Conservation (phyloP, 208 protist genomes). For the Kentomonas sorsogonicus region DNA sequence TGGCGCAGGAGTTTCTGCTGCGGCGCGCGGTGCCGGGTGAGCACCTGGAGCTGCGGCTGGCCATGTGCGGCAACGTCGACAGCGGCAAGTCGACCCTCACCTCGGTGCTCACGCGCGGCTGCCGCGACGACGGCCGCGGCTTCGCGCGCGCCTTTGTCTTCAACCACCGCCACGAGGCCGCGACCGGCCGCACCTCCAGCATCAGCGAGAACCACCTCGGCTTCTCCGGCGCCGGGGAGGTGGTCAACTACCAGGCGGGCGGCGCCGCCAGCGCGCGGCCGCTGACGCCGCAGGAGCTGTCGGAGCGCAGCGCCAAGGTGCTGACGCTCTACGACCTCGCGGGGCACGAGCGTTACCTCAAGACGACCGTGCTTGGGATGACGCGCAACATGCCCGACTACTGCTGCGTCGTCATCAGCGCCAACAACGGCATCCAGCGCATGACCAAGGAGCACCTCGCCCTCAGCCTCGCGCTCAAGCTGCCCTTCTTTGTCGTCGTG, state of each 20-base stretch:
- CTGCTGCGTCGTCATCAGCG: conserved; percentile 90
- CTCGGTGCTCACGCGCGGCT: conserved; percentile 86
- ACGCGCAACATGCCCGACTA: conserved; percentile 95
- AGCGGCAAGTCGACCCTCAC: conserved; percentile 91
- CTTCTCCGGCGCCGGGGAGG: conserved; percentile 88
- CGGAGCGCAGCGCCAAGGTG: conserved; percentile 85
- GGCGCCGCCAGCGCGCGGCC: conserved; percentile 16
- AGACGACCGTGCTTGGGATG: conserved; percentile 97
- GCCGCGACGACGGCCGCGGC: conserved; percentile 86
- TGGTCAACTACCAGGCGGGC: conserved; percentile 80
- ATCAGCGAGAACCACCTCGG: conserved; percentile 95
- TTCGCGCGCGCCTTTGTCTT: conserved; percentile 87
- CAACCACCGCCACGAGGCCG: conserved; percentile 94
- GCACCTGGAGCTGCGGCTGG: conserved; percentile 82
- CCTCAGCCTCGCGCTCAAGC: conserved; percentile 93
- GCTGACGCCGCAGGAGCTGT: conserved; percentile 72
- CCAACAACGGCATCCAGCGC: conserved; percentile 90
- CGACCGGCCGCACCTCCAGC: conserved; percentile 93
- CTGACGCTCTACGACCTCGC: conserved; percentile 96
- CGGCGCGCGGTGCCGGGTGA: conserved; percentile 34
- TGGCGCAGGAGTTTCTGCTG: conserved; percentile 74
- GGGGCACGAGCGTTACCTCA: conserved; percentile 97
- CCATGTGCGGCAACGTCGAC: conserved; percentile 93
- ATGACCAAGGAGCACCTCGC: conserved; percentile 97
- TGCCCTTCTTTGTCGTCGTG: conserved; percentile 95